Evolutionary conservation across 2,329 filamentous ascomycete species (phyloP).

Genomic region (Graphilbum sp.): DNA sequence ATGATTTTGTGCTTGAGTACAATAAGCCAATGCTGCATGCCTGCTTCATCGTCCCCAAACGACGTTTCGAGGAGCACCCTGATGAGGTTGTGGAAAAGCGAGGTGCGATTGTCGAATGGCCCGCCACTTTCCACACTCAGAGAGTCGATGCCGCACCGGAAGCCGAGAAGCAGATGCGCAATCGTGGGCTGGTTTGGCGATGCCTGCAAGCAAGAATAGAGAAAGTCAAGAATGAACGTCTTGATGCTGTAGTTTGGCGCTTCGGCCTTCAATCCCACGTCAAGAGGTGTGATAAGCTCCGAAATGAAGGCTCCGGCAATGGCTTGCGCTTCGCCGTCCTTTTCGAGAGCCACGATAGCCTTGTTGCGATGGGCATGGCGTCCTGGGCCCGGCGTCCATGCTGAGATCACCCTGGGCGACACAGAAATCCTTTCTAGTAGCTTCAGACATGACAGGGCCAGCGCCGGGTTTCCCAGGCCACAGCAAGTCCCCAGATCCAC

Average conservation of each 20-base stretch:
- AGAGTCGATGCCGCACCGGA: constrained; percentile 56
- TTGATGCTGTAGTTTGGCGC: constrained; percentile 69
- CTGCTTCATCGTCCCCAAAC: constrained; percentile 33
- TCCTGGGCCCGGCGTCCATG: constrained; percentile 44
- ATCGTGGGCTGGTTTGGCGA: constrained; percentile 68
- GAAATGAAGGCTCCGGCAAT: constrained; percentile 58
- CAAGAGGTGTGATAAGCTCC: constrained; percentile 52
- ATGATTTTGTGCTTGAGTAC: constrained; percentile 52
- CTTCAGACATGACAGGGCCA: constrained; percentile 66
- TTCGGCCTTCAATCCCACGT: constrained; percentile 53
- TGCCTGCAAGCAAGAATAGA: constrained; percentile 63
- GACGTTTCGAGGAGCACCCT: constrained; percentile 55
- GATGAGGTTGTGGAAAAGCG: constrained; percentile 72
- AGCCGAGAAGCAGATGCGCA: constrained; percentile 80
- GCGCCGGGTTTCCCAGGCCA: constrained; percentile 62
- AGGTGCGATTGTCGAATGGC: constrained; percentile 53
- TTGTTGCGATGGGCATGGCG: constrained; percentile 58
- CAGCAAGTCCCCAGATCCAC: constrained; percentile 77
- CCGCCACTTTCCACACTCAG: constrained; percentile 53
- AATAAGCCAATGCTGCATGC: constrained; percentile 52
- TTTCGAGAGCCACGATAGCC: constrained; percentile 75
- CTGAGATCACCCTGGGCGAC: constrained; percentile 63
- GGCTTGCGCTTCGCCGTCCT: constrained; percentile 62
- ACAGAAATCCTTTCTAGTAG: constrained; percentile 75
- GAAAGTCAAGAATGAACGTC: constrained; percentile 67